Conservation (phyloP, 177 flowering plant species). For the Vitis hybrid region DNA sequence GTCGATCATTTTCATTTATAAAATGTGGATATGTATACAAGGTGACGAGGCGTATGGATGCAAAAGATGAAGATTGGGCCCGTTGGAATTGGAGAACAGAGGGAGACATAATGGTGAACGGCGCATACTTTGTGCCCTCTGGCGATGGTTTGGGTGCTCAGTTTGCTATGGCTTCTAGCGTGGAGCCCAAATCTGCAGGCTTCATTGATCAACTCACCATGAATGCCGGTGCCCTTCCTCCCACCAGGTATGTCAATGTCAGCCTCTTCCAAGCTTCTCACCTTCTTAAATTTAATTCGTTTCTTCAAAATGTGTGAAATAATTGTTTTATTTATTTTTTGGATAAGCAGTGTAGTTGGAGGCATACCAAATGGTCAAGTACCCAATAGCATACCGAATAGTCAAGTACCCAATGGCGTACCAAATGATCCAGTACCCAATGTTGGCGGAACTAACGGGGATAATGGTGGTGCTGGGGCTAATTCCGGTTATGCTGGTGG, state of each 20-base stretch:
- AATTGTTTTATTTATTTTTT: too few relatives aligned
- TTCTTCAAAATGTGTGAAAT: too few relatives aligned
- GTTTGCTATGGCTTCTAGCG: conserved; percentile 66
- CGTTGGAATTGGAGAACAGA: conserved; percentile 95
- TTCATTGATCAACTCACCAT: conserved; percentile 69
- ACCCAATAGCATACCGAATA: too few relatives aligned
- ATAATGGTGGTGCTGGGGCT: too few relatives aligned
- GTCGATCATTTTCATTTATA: too few relatives aligned
- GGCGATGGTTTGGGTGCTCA: conserved; percentile 51
- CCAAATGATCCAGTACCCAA: too few relatives aligned
- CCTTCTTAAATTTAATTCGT: too few relatives aligned
- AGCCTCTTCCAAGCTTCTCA: neutral
- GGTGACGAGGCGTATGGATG: conserved; percentile 53
- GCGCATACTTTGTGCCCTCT: conserved; percentile 90
- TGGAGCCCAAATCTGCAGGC: conserved; percentile 65
- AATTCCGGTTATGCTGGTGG: too few relatives aligned
- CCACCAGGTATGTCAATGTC: conserved; percentile 41
- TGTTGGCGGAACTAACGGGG: too few relatives aligned
- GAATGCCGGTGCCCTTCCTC: conserved; percentile 78
- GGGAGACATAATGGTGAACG: conserved; percentile 82
- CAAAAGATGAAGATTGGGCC: conserved; percentile 62
- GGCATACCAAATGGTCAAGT: too few relatives aligned
- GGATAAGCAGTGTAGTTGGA: too few relatives aligned
- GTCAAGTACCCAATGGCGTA: too few relatives aligned
- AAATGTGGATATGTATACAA: neutral